Evolutionary conservation across 345 rosid genomes (phyloP), one percentile per base, ranked within the genome.

Genomic region (Sonneratia alba): DNA sequence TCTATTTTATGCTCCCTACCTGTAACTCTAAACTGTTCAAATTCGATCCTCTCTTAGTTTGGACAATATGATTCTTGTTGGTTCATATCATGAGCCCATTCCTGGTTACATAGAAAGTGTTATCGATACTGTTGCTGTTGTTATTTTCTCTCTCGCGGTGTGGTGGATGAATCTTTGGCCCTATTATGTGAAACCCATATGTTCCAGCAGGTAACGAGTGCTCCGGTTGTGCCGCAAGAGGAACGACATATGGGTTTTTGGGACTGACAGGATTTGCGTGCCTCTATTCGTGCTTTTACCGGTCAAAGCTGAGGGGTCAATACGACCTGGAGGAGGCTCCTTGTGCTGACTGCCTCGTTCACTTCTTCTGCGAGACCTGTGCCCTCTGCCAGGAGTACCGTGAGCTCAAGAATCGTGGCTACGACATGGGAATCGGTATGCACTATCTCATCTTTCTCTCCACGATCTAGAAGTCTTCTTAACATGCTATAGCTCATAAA

Each of bases 331-430:
- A 76, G 67, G 90, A 87, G 74, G 71, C 78, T 18, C 91, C 86
- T 0, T 82, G 89, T 78, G 71, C 73, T 3, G 89, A 87, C 77
- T 89, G 86, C 47, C 81, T 82, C 70, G 69, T 78, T 61, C 90
- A 87, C 79, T 87, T 42, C 67, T 86, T 78, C 27, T 87, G 97
- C 38, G 88, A 89, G 78, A 69, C 34, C 68, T 87, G 97, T 71
- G 87, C 91, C 8, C 71, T 91, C 70, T 86, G 89, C 32, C 90
- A 89, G 80, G 84, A 80, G 73, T 89, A 89, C 69, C 78, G 89
- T 70, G 85, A 91, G 78, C 86, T 91, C 76, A 76, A 70, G 48
- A 71, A 69, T 49, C 92, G 75, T 1, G 95, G 97, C 68, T 86
- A 84, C 27, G 87, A 91, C 48, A 59, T 70, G 63, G 45, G 65